Evolutionary conservation across 495 filamentous ascomycete species (phyloP).

Genomic region (Penicillium pulvis): DNA sequence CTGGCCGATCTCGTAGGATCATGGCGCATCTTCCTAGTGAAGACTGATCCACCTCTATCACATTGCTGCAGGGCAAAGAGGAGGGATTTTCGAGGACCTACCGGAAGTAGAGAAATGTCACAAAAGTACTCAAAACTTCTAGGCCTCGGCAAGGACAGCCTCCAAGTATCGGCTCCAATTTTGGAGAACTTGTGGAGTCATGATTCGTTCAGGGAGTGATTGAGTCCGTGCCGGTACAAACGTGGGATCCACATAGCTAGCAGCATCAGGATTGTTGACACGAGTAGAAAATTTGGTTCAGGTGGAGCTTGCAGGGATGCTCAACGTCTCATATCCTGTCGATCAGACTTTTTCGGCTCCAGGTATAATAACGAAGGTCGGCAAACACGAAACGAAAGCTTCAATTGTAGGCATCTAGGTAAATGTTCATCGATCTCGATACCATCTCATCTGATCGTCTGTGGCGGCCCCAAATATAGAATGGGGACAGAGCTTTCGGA

Average conservation of each 20-base stretch:
- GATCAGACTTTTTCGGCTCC: conserved; percentile 3
- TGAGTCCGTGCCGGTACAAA: background rate
- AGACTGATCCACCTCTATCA: background rate
- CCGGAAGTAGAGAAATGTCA: background rate
- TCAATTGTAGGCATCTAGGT: no score
- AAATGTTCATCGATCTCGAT: conserved; percentile 1
- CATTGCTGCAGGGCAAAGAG: background rate
- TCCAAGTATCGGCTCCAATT: background rate
- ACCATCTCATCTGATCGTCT: conserved; percentile 2
- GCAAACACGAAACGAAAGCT: no score
- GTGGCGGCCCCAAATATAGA: background rate
- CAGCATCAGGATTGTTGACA: background rate
- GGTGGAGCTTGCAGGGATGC: conserved; percentile 6
- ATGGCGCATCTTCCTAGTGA: background rate
- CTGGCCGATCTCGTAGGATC: no score
- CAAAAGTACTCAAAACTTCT: background rate
- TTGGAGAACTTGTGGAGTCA: background rate
- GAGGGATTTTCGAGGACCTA: background rate
- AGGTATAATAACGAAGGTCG: background rate
- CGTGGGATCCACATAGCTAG: background rate
- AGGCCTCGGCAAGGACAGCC: background rate
- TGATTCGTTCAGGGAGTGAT: background rate
- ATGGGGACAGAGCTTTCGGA: background rate
- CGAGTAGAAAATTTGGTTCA: background rate
- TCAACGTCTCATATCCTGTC: conserved; percentile 17